These are phyloP conservation scores for Herpotrichia juniperi DNA, from an alignment of 2,329 filamentous ascomycete genomes.

Conservation along the genomic window DNA sequence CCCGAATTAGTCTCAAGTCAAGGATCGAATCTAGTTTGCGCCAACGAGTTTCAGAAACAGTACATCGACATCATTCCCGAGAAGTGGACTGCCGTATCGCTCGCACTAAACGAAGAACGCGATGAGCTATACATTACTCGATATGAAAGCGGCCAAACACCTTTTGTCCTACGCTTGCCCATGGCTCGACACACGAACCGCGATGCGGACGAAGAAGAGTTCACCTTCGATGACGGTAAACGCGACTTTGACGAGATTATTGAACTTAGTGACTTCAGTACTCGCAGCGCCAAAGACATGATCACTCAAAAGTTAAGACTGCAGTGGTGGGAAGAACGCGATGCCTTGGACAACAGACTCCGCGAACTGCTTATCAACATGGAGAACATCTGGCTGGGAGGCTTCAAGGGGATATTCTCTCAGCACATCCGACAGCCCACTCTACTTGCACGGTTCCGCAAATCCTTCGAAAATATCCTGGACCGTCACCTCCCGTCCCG, in stretches of 20 bases:
- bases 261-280: constrained; percentile 78
- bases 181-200: constrained; percentile 81
- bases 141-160: constrained; percentile 74
- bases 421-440: constrained; percentile 68
- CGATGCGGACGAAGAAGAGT: constrained; percentile 79
- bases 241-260: constrained; percentile 85
- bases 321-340: constrained; percentile 89
- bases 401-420: constrained; percentile 93
- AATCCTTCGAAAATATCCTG: constrained; percentile 77
- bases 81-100: constrained; percentile 83
- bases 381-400: constrained; percentile 92
- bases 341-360: constrained; percentile 77
- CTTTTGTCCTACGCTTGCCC: constrained; percentile 86
- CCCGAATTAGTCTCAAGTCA: constrained; percentile 39
- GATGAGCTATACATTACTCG: constrained; percentile 91
- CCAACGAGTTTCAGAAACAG: constrained; percentile 70
- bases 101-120: constrained; percentile 80
- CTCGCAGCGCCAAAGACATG: constrained; percentile 75
- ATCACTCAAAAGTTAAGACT: constrained; percentile 75
- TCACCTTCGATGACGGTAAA: constrained; percentile 81
- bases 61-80: constrained; percentile 86
- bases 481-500: constrained; percentile 87
- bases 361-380: constrained; percentile 81
- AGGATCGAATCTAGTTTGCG: constrained; percentile 45
- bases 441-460: constrained; percentile 76